Evolutionary conservation across 805 yeast genomes (phyloP).

Genomic region (Pichia gijzeniarum): DNA sequence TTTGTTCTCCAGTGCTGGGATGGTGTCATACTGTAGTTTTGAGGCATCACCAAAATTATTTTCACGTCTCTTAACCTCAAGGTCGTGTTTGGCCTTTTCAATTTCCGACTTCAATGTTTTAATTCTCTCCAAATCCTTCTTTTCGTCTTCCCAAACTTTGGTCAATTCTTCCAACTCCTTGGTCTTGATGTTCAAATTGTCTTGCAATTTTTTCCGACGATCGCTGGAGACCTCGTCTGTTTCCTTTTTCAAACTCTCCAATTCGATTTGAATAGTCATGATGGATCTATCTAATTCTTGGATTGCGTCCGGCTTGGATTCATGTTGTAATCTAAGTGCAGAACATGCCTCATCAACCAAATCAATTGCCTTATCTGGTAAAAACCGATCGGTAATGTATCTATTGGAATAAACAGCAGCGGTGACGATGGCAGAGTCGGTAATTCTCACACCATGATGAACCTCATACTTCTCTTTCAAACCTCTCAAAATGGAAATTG

Average conservation of each 20-base stretch:
- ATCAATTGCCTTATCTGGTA: slow-evolving; percentile 97
- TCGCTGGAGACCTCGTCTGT: slow-evolving; percentile 80
- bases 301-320: slow-evolving; percentile 93
- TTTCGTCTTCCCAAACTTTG: slow-evolving; percentile 81
- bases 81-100: slow-evolving; percentile 76
- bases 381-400: slow-evolving; percentile 86
- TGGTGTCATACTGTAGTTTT: slow-evolving; percentile 77
- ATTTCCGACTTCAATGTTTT: slow-evolving; percentile 75
- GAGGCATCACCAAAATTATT: slow-evolving; percentile 89
- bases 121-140: slow-evolving; percentile 64
- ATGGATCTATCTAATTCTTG: slow-evolving; percentile 88
- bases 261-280: slow-evolving; percentile 91
- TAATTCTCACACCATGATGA: slow-evolving; percentile 94
- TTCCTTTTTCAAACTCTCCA: slow-evolving; percentile 90
- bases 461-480: slow-evolving; percentile 91
- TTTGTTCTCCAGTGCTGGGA: slow-evolving; percentile 68
- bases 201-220: slow-evolving; percentile 66
- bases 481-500: slow-evolving; percentile 94
- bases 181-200: slow-evolving; percentile 54
- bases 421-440: slow-evolving; percentile 88
- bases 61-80: slow-evolving; percentile 75
- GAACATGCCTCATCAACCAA: slow-evolving; percentile 95
- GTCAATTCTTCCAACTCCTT: slow-evolving; percentile 68
- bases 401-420: slow-evolving; percentile 95
- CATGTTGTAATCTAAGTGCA: slow-evolving; percentile 95